These are phyloP conservation scores for Pulveroboletus frians DNA, from an alignment of 768 basidiomycete species.

Conservation along the genomic window DNA sequence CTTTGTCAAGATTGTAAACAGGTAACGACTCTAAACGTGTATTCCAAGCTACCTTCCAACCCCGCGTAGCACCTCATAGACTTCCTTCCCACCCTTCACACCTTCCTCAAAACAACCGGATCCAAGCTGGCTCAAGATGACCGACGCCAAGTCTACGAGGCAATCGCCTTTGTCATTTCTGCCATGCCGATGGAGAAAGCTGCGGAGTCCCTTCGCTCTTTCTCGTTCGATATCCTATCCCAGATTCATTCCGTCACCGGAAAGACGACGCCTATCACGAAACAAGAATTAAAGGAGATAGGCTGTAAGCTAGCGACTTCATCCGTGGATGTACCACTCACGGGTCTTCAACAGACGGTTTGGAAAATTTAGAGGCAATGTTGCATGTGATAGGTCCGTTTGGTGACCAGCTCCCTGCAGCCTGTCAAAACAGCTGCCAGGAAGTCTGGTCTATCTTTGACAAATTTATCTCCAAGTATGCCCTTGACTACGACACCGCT, in stretches of 20 bases:
- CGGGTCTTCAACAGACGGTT: conserved; percentile 48
- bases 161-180: conserved; percentile 91
- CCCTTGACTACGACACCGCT: conserved; percentile 65
- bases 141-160: conserved; percentile 88
- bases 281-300: conserved; percentile 64
- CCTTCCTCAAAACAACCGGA: conserved; percentile 79
- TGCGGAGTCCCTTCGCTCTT: conserved; percentile 79
- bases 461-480: conserved; percentile 71
- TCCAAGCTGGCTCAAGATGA: conserved; percentile 81
- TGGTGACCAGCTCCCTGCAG: conserved; percentile 73
- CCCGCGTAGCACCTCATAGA: conserved; percentile 73
- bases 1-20: conserved; percentile 94
- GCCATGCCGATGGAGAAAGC: conserved; percentile 90
- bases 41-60: conserved; percentile 6
- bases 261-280: conserved; percentile 52
- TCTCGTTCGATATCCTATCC: conserved; percentile 79
- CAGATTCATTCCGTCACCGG: conserved; percentile 61
- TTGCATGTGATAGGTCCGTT: conserved; percentile 76
- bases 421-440: conserved; percentile 71
- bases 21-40: conserved; percentile 36
- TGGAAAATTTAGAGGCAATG: conserved; percentile 94
- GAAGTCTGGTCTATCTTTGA: conserved; percentile 87
- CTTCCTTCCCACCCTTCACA: conserved; percentile 86
- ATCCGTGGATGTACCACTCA: conserved; percentile 5
- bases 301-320: conserved; percentile 49